Conservation (phyloP, 1,284 basidiomycete species). For the Sporisorium scitamineum region DNA sequence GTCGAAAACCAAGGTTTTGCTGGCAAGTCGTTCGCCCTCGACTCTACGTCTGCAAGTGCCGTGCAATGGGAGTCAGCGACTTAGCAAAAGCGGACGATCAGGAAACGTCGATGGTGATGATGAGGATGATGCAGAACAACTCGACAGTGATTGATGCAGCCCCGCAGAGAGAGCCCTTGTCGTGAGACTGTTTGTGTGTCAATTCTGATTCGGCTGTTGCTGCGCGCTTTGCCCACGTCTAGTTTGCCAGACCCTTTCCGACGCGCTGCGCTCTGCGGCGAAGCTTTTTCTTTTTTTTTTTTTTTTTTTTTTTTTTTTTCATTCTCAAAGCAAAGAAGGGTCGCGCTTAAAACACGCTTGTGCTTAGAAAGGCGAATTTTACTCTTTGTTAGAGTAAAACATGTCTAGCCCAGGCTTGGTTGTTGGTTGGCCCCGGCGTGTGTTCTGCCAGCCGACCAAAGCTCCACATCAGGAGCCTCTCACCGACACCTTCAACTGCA, state of each 20-base stretch:
- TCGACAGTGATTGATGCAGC: not conserved
- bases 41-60: no score
- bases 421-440: not conserved
- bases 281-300: not conserved
- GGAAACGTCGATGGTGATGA: not conserved
- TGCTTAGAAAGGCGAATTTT: not conserved
- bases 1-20: not conserved
- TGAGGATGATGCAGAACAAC: not conserved
- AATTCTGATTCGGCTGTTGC: not conserved
- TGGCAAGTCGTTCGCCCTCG: no score
- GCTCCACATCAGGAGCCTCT: not conserved
- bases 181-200: not conserved
- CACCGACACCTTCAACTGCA: not conserved
- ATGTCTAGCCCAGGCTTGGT: not conserved
- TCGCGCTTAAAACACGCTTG: not conserved
- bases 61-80: not conserved
- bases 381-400: not conserved
- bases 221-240: constrained; percentile 2
- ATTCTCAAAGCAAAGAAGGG: no score
- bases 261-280: constrained; percentile 7
- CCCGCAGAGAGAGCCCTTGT: not conserved
- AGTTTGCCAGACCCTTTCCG: not conserved
- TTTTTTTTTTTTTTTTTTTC: no score
- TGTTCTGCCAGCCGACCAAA: not conserved
- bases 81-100: not conserved